Conservation (phyloP, 306 rosid genomes). For the Ceratonia siliqua region DNA sequence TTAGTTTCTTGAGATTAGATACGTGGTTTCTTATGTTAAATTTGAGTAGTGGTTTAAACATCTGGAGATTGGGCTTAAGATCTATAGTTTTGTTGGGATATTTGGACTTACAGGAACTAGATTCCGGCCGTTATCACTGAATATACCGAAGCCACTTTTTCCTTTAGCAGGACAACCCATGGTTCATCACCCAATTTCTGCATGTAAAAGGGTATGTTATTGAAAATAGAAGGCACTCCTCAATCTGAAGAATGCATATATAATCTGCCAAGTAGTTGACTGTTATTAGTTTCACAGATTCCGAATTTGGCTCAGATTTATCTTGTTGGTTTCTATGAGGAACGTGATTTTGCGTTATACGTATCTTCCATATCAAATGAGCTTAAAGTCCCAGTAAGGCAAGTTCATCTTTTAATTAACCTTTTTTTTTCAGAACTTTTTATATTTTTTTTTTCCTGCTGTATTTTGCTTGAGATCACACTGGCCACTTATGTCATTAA, state of each 20-base stretch:
- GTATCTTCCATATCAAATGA: conserved; percentile 90
- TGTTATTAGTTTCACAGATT: conserved; percentile 57
- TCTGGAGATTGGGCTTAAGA: background rate
- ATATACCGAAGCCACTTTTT: conserved; percentile 90
- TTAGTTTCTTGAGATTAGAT: background rate
- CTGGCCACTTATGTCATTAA: conserved; percentile 22
- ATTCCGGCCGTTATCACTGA: conserved; percentile 90
- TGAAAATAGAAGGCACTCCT: background rate
- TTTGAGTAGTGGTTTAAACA: conserved; percentile 13
- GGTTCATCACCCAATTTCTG: conserved; percentile 97
- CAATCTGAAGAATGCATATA: conserved; percentile 10
- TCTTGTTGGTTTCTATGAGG: conserved; percentile 94
- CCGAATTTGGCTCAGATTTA: conserved; percentile 81
- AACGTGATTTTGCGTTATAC: conserved; percentile 84
- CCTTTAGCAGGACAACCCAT: conserved; percentile 97
- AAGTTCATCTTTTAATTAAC: conserved; percentile 23
- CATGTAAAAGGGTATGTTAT: conserved; percentile 81
- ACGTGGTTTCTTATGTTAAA: background rate
- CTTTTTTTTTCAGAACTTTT: conserved; percentile 6
- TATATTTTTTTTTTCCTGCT: background rate
- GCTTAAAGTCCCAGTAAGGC: conserved; percentile 91
- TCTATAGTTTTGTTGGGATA: background rate
- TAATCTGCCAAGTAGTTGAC: background rate
- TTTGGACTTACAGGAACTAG: conserved; percentile 70
- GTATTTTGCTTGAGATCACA: background rate